A percentile compares a stretch with the other conserved stretches of the same genome.
phyloP scores from a whole-genome alignment of 1,284 basidiomycete genomes.

The Chalciporus sp. region DNA sequence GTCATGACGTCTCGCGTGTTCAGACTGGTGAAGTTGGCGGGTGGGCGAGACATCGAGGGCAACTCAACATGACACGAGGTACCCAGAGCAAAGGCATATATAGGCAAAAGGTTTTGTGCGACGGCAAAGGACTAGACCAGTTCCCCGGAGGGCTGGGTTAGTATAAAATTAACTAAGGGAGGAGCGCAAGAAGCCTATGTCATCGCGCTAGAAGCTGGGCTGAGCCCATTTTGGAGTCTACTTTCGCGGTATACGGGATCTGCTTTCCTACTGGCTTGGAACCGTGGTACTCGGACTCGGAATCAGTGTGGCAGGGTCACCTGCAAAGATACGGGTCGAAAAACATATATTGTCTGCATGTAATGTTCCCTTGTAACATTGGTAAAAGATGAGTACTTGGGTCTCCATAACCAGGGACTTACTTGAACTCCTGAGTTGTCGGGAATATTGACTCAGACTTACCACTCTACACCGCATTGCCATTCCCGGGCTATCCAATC shows the following conservation, averaged over 20 bases:
- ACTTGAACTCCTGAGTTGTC: too few relatives aligned
- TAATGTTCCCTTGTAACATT: too few relatives aligned
- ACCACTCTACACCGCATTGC: neutral
- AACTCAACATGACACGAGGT: slow-evolving; percentile 4
- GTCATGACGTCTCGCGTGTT: slow-evolving; percentile 1
- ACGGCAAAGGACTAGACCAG: slow-evolving; percentile 22
- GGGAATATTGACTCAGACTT: neutral
- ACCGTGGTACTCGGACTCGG: slow-evolving; percentile 3
- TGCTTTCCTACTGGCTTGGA: slow-evolving; percentile 13
- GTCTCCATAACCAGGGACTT: neutral
- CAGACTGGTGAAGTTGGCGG: slow-evolving; percentile 3
- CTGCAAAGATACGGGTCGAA: too few relatives aligned
- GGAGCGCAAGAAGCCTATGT: slow-evolving; percentile 11
- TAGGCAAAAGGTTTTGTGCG: slow-evolving; percentile 16
- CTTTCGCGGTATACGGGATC: neutral
- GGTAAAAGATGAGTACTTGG: neutral
- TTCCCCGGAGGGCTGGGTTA: slow-evolving; percentile 23
- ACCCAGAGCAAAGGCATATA: slow-evolving; percentile 25
- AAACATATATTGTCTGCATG: too few relatives aligned
- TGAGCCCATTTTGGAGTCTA: neutral
- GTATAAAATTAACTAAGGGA: slow-evolving; percentile 17
- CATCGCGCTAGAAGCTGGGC: slow-evolving; percentile 9
- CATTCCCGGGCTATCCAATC: slow-evolving; percentile 15
- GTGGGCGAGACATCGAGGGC: slow-evolving; percentile 20
- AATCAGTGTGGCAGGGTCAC: slow-evolving; percentile 8